Evolutionary conservation across 257 asterid genomes (phyloP), one percentile per base, ranked within the genome.

Genomic region (Cruciata laevipes): DNA sequence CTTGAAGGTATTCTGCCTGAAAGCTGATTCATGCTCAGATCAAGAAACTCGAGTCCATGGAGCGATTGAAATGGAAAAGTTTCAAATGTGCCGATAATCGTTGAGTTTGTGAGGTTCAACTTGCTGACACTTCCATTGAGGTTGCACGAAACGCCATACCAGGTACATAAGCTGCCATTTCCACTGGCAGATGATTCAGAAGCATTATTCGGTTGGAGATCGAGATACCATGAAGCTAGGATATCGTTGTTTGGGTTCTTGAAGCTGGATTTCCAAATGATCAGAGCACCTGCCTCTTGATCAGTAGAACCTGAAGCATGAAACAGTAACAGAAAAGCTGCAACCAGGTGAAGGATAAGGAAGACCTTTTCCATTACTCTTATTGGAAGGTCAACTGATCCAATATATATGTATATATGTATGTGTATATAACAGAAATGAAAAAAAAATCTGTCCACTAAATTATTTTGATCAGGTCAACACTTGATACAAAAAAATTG

Each of bases 101-200:
- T 6, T 0, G 24, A 38, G 25, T 65, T 53, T 0, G 75, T 60
- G 60, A 72, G 76, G 63, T 68, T 75, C 58, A 78, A 0, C 13
- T 23, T 17, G 30, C 14, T 51, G 20, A 75, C 24, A 31, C 40
- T 55, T 27, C 59, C 71, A 24, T 49, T 3, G n/a, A 17, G 1
- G 4, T 17, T 51, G 64, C 83, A 78, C 0, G 63, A 64, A 63
- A 78, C 55, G 11, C 79, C 77, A 38, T 61, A 78, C 79, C 83
- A 71, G 6, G 0, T 25, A 49, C 78, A 77, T 2, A 8, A 3
- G 17, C 49, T 40, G 11, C 49, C 12, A 40, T 16, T 40, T 38
- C 44, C 38, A 1, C 38, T 7, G 2, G 38, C n/a, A n/a, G n/a
- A n/a, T n/a, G n/a, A n/a, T n/a, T n/a, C n/a, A n/a, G n/a, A n/a